Conservation (phyloP, 164 flowering plant genomes). For the Euptelea pleiosperma region DNA sequence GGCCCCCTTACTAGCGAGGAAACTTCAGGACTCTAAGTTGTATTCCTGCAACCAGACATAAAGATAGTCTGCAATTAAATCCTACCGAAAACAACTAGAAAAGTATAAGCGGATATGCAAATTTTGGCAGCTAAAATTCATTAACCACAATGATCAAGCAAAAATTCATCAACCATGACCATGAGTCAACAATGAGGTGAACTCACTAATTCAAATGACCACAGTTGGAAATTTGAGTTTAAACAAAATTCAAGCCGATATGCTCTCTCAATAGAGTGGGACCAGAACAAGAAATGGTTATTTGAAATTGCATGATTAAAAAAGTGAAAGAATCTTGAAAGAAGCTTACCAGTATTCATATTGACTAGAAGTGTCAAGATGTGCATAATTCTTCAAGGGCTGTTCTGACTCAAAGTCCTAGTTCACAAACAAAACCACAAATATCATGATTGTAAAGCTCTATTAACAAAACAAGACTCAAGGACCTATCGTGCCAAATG, state of each 20-base stretch:
- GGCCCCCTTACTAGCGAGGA: too few species aligned
- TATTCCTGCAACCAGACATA: slow-evolving; percentile 14
- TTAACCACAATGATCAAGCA: too few species aligned
- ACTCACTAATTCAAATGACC: too few species aligned
- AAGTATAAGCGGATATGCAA: background rate
- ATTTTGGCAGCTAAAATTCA: background rate
- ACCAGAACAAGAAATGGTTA: background rate
- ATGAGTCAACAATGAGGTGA: too few species aligned
- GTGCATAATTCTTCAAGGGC: slow-evolving; percentile 15
- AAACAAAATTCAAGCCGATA: too few species aligned
- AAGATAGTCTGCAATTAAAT: background rate
- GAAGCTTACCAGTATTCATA: slow-evolving; percentile 21
- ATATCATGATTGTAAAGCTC: background rate
- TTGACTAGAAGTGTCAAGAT: slow-evolving; percentile 15
- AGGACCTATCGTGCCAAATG: background rate
- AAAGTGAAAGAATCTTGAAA: too few species aligned
- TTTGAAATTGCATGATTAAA: too few species aligned
- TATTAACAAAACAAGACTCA: slow-evolving; percentile 1
- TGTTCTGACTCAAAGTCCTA: slow-evolving; percentile 16
- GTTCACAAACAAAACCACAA: slow-evolving; percentile 12
- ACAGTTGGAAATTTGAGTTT: too few species aligned
- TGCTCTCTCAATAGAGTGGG: background rate
- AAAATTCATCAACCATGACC: too few species aligned
- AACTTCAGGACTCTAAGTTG: background rate
- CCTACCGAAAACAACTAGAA: too few species aligned